Evolutionary conservation across 305 asterid genomes (phyloP).

Genomic region (Vinca major): DNA sequence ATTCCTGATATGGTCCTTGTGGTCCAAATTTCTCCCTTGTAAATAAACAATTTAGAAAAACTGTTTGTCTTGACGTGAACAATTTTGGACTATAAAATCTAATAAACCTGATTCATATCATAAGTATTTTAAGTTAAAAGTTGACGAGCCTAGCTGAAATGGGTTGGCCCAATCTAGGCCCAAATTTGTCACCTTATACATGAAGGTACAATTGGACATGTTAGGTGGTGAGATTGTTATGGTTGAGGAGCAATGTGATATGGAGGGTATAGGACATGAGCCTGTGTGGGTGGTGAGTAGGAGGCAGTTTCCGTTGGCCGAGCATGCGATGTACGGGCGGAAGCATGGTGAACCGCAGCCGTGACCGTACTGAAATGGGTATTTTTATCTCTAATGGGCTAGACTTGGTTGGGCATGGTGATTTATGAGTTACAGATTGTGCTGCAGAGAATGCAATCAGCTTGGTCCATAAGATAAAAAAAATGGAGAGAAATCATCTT

Average conservation of each 20-base stretch:
- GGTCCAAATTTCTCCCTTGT: too few relatives aligned
- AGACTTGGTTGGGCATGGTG: slow-evolving; percentile 4
- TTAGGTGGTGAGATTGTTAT: slow-evolving; percentile 8
- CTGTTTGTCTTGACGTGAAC: too few relatives aligned
- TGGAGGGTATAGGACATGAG: slow-evolving; percentile 8
- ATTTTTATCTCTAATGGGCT: not conserved
- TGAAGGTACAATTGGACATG: slow-evolving; percentile 11
- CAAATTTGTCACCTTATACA: too few relatives aligned
- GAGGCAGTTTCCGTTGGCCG: not conserved
- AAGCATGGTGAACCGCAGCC: slow-evolving; percentile 10
- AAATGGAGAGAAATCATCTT: too few relatives aligned
- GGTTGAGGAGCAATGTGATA: slow-evolving; percentile 3
- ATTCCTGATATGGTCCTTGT: too few relatives aligned
- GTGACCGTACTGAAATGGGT: slow-evolving; percentile 10
- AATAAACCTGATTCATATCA: too few relatives aligned
- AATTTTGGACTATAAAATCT: too few relatives aligned
- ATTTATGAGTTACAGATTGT: too few relatives aligned
- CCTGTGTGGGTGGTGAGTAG: slow-evolving; percentile 10
- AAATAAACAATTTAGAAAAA: too few relatives aligned
- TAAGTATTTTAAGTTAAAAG: not conserved
- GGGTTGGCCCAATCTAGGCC: slow-evolving; percentile 13
- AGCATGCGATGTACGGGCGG: not conserved
- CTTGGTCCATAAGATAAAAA: too few relatives aligned
- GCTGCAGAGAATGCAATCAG: too few relatives aligned
- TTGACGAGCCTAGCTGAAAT: slow-evolving; percentile 7